phyloP scores from a whole-genome alignment of 192 early-diverging fungal species.

The Linnemannia hyalina region DNA sequence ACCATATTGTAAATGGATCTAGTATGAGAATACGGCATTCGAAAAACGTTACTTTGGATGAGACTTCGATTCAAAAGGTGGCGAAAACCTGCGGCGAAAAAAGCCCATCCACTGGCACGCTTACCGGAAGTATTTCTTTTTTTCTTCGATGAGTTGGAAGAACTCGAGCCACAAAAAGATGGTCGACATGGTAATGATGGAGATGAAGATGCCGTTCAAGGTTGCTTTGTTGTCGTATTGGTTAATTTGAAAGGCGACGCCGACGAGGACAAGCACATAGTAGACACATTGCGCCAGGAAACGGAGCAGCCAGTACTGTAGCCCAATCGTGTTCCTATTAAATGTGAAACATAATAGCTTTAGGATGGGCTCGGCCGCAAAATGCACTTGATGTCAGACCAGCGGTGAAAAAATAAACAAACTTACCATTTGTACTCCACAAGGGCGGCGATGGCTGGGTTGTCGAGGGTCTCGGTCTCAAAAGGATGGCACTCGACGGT shows the following conservation, averaged over 20 bases:
- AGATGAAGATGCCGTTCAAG: conserved; percentile 7
- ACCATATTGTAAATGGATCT: conserved; percentile 12
- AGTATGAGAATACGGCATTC: background rate
- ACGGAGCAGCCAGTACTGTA: conserved; percentile 12
- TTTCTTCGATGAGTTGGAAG: background rate
- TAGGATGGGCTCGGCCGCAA: background rate
- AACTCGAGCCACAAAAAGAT: conserved; percentile 23
- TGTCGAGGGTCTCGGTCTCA: conserved; percentile 11
- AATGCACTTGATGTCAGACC: background rate
- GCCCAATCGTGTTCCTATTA: conserved; percentile 30
- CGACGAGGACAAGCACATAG: conserved; percentile 16
- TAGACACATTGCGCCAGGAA: conserved; percentile 27
- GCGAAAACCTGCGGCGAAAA: background rate
- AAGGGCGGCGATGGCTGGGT: conserved; percentile 43
- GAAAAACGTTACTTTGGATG: background rate
- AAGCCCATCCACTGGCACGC: background rate
- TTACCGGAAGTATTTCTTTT: background rate
- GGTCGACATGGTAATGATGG: conserved; percentile 16
- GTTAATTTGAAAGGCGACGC: conserved; percentile 22
- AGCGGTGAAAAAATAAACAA: too few species aligned
- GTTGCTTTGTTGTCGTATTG: background rate
- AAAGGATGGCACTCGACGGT: conserved; percentile 7
- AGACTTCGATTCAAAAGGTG: background rate
- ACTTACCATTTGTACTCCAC: conserved; percentile 43
- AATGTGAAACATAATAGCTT: too few species aligned